These are phyloP conservation scores for Caryopteris hybrid DNA, from an alignment of 305 asterid genomes.

Conservation along the genomic window DNA sequence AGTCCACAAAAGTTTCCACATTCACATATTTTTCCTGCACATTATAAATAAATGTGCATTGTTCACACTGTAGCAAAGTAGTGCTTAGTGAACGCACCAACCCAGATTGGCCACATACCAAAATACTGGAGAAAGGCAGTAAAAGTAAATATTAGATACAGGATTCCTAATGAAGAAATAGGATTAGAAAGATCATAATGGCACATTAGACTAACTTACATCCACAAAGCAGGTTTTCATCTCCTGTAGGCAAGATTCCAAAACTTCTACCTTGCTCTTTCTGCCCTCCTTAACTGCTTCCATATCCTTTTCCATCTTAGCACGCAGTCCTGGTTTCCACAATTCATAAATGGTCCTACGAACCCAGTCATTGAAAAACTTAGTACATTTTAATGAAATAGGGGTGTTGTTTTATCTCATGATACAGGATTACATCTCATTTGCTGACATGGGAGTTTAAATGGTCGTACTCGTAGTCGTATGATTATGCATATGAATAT, in stretches of 20 bases:
- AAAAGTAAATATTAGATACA: slow-evolving; percentile 2
- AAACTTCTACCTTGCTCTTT: slow-evolving; percentile 77
- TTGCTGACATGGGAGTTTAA: slow-evolving; percentile 8
- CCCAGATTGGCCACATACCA: slow-evolving; percentile 10
- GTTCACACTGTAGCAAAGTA: background rate
- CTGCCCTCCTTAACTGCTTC: slow-evolving; percentile 78
- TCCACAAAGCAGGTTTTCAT: slow-evolving; percentile 92
- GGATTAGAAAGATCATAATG: slow-evolving; percentile 9
- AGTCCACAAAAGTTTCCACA: slow-evolving; percentile 18
- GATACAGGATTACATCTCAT: slow-evolving; percentile 4
- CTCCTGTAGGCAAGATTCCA: slow-evolving; percentile 78
- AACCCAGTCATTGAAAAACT: slow-evolving; percentile 15
- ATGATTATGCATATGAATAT: background rate
- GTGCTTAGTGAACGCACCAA: slow-evolving; percentile 7
- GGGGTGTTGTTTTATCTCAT: background rate
- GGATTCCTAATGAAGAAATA: slow-evolving; percentile 10
- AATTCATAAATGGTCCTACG: slow-evolving; percentile 62
- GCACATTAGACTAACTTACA: slow-evolving; percentile 45
- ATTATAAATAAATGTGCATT: slow-evolving; percentile 11
- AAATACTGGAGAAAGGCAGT: slow-evolving; percentile 9
- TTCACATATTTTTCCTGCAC: slow-evolving; percentile 5
- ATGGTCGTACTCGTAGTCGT: background rate
- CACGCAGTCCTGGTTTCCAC: slow-evolving; percentile 97
- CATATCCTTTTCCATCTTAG: slow-evolving; percentile 94
- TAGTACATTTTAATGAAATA: slow-evolving; percentile 2